A percentile compares a stretch with the other conserved stretches of the same genome.
phyloP scores from a whole-genome alignment of 495 filamentous ascomycete genomes.

The Hyaloscypha finlandica region DNA sequence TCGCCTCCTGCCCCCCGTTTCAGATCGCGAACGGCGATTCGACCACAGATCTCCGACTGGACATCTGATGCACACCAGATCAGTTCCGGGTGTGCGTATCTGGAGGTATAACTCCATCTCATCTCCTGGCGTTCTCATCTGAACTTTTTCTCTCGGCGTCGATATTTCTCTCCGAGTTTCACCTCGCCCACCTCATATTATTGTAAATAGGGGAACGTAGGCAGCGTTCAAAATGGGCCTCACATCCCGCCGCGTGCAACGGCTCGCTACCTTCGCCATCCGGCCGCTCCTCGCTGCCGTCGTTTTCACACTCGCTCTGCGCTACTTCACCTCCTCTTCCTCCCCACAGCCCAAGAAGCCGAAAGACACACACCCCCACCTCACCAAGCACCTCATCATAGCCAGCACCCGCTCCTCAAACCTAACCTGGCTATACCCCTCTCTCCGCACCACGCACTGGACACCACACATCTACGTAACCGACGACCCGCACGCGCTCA shows the following conservation, averaged over 20 bases:
- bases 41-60: background rate
- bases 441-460: constrained; percentile 38
- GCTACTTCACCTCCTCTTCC: background rate
- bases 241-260: background rate
- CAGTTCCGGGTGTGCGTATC: background rate
- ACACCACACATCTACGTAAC: constrained; percentile 52
- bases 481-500: constrained; percentile 38
- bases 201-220: too few species aligned
- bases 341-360: background rate
- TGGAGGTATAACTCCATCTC: constrained; percentile 3
- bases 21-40: background rate
- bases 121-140: background rate
- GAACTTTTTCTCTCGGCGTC: background rate
- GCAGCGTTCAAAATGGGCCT: background rate
- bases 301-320: background rate
- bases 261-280: background rate
- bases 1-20: constrained; percentile 7
- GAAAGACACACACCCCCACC: constrained; percentile 13
- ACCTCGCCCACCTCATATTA: background rate
- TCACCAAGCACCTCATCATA: constrained; percentile 12
- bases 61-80: background rate
- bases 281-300: constrained; percentile 12
- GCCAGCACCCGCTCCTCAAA: constrained; percentile 11
- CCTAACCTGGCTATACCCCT: constrained; percentile 15
- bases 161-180: background rate